These are phyloP conservation scores for Microstroma glucosiphilum DNA, from an alignment of 1,284 basidiomycete genomes.

Conservation along the genomic window DNA sequence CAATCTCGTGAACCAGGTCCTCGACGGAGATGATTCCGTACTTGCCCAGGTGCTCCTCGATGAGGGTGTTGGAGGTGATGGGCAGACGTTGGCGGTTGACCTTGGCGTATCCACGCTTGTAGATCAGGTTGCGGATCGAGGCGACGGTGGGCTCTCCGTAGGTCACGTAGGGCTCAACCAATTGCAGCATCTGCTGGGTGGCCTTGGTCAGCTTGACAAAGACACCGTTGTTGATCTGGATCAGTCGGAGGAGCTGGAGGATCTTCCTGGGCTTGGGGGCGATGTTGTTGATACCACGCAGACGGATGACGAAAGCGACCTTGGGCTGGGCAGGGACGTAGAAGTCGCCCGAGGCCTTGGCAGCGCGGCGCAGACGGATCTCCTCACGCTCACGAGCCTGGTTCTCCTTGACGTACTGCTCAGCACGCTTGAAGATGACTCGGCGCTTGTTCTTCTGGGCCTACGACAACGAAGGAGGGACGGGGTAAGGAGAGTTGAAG, in stretches of 20 bases:
- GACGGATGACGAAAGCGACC: conserved; percentile 95
- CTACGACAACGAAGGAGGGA: conserved; percentile 54
- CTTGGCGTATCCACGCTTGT: conserved; percentile 99
- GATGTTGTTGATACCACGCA: conserved; percentile 91
- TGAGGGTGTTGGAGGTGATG: conserved; percentile 85
- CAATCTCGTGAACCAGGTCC: conserved; percentile 96
- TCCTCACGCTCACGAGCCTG: conserved; percentile 87
- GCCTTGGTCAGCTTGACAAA: conserved; percentile 96
- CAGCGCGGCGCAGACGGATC: conserved; percentile 87
- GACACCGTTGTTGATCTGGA: conserved; percentile 99
- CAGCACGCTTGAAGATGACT: conserved; percentile 99
- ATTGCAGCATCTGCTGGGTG: conserved; percentile 93
- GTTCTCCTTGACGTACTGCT: conserved; percentile 98
- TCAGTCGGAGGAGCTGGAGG: conserved; percentile 91
- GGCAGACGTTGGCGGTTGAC: conserved; percentile 96
- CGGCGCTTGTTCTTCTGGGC: conserved; percentile 83
- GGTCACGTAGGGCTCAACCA: conserved; percentile 93
- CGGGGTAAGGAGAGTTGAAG: conserved; percentile 2
- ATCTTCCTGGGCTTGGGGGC: conserved; percentile 99
- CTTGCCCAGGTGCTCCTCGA: conserved; percentile 86
- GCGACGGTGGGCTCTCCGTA: conserved; percentile 87
- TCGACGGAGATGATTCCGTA: conserved; percentile 95
- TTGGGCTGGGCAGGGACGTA: conserved; percentile 95
- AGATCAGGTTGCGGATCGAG: conserved; percentile 92
- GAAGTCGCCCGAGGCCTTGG: conserved; percentile 88